Conservation (phyloP, 83 land plant genomes). For the Isoetes engelmannii region DNA sequence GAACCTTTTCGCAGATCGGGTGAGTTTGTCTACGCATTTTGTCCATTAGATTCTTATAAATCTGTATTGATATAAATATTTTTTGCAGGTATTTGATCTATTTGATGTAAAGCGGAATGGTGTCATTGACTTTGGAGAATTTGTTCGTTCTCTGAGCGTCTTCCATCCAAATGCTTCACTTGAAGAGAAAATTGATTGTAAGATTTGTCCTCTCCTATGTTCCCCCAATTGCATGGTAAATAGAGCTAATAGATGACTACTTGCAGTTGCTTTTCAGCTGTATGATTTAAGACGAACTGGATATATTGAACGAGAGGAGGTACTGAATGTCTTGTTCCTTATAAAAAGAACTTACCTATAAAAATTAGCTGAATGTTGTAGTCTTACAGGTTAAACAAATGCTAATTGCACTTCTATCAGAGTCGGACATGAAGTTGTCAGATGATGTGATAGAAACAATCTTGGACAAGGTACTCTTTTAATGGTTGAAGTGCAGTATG, state of each 20-base stretch:
- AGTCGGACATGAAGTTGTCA: slow-evolving; percentile 91
- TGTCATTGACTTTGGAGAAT: slow-evolving; percentile 83
- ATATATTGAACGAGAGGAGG: slow-evolving; percentile 89
- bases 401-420: slow-evolving; percentile 79
- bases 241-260: not conserved
- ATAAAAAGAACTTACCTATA: not conserved
- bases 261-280: slow-evolving; percentile 81
- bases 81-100: slow-evolving; percentile 75
- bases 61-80: not conserved
- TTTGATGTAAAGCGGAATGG: slow-evolving; percentile 83
- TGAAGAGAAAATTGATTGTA: slow-evolving; percentile 81
- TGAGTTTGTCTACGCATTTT: slow-evolving; percentile 24
- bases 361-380: not conserved
- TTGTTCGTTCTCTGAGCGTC: slow-evolving; percentile 81
- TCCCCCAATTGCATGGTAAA: not conserved
- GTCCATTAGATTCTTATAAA: not conserved
- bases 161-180: slow-evolving; percentile 88
- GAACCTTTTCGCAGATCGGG: slow-evolving; percentile 95
- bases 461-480: slow-evolving; percentile 64
- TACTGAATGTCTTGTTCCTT: slow-evolving; percentile 8
- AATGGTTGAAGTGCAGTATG: not conserved
- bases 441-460: slow-evolving; percentile 86
- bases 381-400: slow-evolving; percentile 78
- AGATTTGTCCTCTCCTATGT: slow-evolving; percentile 18
- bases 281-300: slow-evolving; percentile 83